Evolutionary conservation across 345 rosid species (phyloP).

Genomic region (Citrus hindsii): DNA sequence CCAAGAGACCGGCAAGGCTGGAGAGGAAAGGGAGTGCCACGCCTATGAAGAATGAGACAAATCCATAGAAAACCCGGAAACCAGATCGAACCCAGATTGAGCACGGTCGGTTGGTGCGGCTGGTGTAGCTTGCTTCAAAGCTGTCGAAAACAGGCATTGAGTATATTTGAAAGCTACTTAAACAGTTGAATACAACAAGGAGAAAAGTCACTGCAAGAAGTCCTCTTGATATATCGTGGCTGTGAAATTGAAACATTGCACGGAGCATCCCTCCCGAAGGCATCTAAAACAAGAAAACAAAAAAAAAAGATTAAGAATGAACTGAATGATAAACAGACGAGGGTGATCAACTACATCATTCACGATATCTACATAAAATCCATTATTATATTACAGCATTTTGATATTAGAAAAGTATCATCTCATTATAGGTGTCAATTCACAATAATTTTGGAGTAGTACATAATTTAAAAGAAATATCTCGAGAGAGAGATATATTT

Average conservation of each 20-base stretch:
- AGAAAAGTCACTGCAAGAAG: slow-evolving; percentile 85
- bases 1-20: slow-evolving; percentile 86
- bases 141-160: slow-evolving; percentile 97
- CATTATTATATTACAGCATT: not conserved
- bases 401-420: not conserved
- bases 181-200: slow-evolving; percentile 84
- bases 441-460: not conserved
- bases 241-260: slow-evolving; percentile 83
- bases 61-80: slow-evolving; percentile 83
- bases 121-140: slow-evolving; percentile 95
- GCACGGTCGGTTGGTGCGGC: slow-evolving; percentile 91
- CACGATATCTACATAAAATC: not conserved
- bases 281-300: slow-evolving; percentile 46
- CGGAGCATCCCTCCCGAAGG: slow-evolving; percentile 88
- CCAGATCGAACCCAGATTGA: slow-evolving; percentile 94
- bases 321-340: not conserved
- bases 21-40: slow-evolving; percentile 92
- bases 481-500: not conserved
- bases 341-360: not conserved
- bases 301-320: not conserved
- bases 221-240: slow-evolving; percentile 82
- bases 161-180: slow-evolving; percentile 95
- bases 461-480: not conserved
- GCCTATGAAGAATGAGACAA: slow-evolving; percentile 80
- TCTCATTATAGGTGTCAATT: not conserved